phyloP scores from a whole-genome alignment of 73 alveolate genomes.

The Blepharisma japonicum region DNA sequence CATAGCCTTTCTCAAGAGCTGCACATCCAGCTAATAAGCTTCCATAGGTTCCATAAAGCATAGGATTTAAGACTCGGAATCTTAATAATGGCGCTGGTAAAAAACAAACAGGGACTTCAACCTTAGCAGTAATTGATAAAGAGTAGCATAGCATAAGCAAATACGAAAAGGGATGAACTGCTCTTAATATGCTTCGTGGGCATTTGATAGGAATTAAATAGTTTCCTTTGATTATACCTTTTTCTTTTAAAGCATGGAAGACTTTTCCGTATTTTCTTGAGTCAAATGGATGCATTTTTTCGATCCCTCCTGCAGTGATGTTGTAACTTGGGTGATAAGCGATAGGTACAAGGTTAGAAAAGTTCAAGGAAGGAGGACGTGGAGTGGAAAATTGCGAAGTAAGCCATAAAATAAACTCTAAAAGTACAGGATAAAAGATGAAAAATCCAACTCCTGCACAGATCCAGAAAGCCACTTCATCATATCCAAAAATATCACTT shows the following conservation, averaged over 20 bases:
- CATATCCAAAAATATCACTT: neutral
- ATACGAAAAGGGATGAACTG: slow-evolving; percentile 49
- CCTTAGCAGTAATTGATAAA: slow-evolving; percentile 40
- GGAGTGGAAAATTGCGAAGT: neutral
- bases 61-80: slow-evolving; percentile 68
- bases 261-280: slow-evolving; percentile 75
- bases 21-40: slow-evolving; percentile 61
- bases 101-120: slow-evolving; percentile 75
- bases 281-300: slow-evolving; percentile 84
- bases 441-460: slow-evolving; percentile 26
- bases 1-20: slow-evolving; percentile 68
- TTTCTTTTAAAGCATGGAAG: slow-evolving; percentile 31
- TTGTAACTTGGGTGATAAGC: slow-evolving; percentile 64
- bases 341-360: slow-evolving; percentile 41
- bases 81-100: slow-evolving; percentile 74
- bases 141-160: slow-evolving; percentile 53
- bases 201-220: slow-evolving; percentile 43
- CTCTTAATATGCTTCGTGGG: slow-evolving; percentile 55
- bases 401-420: slow-evolving; percentile 31
- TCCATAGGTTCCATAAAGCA: slow-evolving; percentile 79
- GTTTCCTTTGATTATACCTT: slow-evolving; percentile 35
- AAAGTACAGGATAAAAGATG: slow-evolving; percentile 35
- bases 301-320: slow-evolving; percentile 78
- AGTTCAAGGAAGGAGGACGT: neutral
- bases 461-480: neutral